Evolutionary conservation across 768 basidiomycete species (phyloP), one percentile per base, ranked within the genome.

Genomic region (Mycena floridula): DNA sequence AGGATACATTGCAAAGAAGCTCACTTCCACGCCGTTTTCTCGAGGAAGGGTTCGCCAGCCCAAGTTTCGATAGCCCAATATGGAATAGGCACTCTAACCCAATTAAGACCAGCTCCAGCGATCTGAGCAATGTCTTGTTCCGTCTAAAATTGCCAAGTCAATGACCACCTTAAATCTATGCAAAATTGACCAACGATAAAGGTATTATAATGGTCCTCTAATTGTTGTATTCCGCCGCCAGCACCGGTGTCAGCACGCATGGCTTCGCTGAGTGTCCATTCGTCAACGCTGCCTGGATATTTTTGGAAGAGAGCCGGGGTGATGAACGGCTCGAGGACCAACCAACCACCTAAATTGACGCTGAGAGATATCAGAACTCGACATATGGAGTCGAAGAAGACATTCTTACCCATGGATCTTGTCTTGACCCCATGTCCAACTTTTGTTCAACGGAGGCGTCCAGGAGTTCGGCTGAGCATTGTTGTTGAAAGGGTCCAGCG

Each of bases 81-180:
- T 16, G 85, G 85, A 39, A 92, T 74, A 1, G 91, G 85, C 41
- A 94, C 85, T 42, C 90, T 81, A 27, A 93, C 82, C 63, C 79
- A 94, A 65, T 89, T 92, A 45, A 95, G 64, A 11, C 92, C 93
- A 16, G 89, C 91, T 12, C 79, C 85, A 37, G 92, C 89, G 48
- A 96, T 94, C 58, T 84, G 72, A 27, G 91, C 91, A 49, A 94
- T 81, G 65, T 95, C 92, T 65, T 87, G 68, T 61, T 95, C 92
- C 40, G 91, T 93, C 88, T 92, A n/a, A 23, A n/a, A 16, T 22
- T 25, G 25, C 22, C 22, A 27, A 13, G 22, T 15, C 4, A n/a
- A 6, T 37, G 44, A 21, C 11, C 18, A 53, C 37, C 5, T 20
- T 12, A 39, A 20, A 7, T 30, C 2, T 7, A 36, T 24, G 7